phyloP scores from a whole-genome alignment of 108 stramenopile species.

The Bacterosira constricta region DNA sequence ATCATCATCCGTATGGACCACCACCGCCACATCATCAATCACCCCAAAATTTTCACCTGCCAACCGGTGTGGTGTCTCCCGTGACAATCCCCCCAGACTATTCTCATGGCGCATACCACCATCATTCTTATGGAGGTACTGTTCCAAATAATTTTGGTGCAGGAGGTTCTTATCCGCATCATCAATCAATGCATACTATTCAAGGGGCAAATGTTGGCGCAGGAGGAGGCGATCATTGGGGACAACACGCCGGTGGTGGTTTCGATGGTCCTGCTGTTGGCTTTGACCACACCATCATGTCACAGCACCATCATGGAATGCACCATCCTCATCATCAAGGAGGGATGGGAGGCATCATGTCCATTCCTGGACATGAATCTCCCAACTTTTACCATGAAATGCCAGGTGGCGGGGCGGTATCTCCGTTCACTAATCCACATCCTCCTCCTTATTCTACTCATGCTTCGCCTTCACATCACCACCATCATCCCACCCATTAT shows the following conservation, averaged over 20 bases:
- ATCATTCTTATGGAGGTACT: neutral
- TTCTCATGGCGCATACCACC: constrained; percentile 5
- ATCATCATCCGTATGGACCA: constrained; percentile 1
- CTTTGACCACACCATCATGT: constrained; percentile 5
- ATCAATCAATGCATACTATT: neutral
- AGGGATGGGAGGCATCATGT: constrained; percentile 19
- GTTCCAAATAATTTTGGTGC: neutral
- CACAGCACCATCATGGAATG: constrained; percentile 8
- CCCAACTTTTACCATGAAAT: constrained; percentile 35
- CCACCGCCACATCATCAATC: neutral
- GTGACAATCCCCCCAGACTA: constrained; percentile 19
- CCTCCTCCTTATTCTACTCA: constrained; percentile 4
- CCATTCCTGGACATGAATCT: constrained; percentile 18
- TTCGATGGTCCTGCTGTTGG: neutral
- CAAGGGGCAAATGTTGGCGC: neutral
- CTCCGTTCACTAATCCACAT: constrained; percentile 26
- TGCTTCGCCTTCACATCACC: constrained; percentile 3
- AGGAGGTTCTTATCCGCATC: neutral
- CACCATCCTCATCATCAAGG: constrained; percentile 6
- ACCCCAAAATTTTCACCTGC: constrained; percentile 1
- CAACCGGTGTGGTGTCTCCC: constrained; percentile 27
- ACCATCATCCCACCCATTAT: neutral
- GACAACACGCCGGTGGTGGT: too few relatives aligned
- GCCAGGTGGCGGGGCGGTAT: constrained; percentile 7
- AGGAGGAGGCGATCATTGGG: constrained; percentile 2